phyloP scores from a whole-genome alignment of 305 asterid species.

The Rubia tinctorum region DNA sequence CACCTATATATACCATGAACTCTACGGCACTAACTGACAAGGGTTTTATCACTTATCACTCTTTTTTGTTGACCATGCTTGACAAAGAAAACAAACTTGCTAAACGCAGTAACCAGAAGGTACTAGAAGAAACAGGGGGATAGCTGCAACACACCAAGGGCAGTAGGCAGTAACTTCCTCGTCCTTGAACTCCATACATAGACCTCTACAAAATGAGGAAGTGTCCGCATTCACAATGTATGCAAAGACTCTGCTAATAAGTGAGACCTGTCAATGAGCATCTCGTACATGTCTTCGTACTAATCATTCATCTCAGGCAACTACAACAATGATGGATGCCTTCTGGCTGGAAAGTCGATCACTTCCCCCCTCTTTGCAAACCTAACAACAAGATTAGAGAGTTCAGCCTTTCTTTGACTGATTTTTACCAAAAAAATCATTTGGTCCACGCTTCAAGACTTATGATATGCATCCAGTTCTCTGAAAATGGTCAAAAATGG shows the following conservation, averaged over 20 bases:
- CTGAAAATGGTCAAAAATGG: conserved; percentile 65
- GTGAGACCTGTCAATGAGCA: conserved; percentile 87
- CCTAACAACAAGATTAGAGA: conserved; percentile 58
- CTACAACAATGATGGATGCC: conserved; percentile 72
- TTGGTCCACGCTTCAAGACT: conserved; percentile 44
- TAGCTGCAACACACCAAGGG: conserved; percentile 95
- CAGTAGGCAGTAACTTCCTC: conserved; percentile 80
- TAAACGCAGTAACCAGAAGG: too few species aligned
- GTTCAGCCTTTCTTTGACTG: conserved; percentile 51
- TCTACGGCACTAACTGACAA: too few species aligned
- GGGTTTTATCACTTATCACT: too few species aligned
- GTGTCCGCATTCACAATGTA: conserved; percentile 62
- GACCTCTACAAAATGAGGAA: conserved; percentile 64
- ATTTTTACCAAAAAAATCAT: conserved; percentile 62
- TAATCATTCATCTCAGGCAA: conserved; percentile 87
- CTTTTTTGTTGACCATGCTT: too few species aligned
- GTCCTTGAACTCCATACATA: conserved; percentile 90
- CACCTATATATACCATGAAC: too few species aligned
- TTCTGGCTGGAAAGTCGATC: conserved; percentile 77
- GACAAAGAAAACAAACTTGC: too few species aligned
- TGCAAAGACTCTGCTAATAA: conserved; percentile 80
- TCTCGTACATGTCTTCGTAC: conserved; percentile 75
- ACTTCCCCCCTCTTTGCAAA: conserved; percentile 76
- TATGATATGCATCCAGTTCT: conserved; percentile 61
- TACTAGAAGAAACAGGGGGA: too few species aligned